Conservation (phyloP, 2,329 filamentous ascomycete genomes). For the Sphaerulina musiva region DNA sequence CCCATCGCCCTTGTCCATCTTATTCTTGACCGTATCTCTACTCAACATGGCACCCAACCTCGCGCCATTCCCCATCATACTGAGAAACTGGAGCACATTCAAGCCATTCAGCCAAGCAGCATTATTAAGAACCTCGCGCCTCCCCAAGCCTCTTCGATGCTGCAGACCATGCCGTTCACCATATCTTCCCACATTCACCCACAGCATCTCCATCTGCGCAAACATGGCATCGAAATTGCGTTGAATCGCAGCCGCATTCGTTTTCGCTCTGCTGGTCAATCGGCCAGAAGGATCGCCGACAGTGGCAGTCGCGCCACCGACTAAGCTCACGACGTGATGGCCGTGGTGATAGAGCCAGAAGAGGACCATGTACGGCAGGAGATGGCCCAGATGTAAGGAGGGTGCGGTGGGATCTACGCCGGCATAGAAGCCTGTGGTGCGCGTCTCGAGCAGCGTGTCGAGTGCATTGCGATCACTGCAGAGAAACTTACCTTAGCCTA, state of each 20-base stretch:
- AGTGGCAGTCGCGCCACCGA: slow-evolving; percentile 61
- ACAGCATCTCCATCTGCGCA: slow-evolving; percentile 64
- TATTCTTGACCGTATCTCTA: slow-evolving; percentile 82
- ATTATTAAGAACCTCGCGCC: slow-evolving; percentile 69
- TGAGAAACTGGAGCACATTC: slow-evolving; percentile 66
- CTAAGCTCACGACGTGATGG: slow-evolving; percentile 58
- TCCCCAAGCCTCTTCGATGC: slow-evolving; percentile 56
- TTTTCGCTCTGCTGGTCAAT: slow-evolving; percentile 52
- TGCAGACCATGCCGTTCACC: slow-evolving; percentile 58
- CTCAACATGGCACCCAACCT: slow-evolving; percentile 81
- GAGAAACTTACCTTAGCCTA: slow-evolving; percentile 9
- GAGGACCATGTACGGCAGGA: slow-evolving; percentile 73
- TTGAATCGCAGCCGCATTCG: slow-evolving; percentile 48
- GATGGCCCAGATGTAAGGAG: slow-evolving; percentile 73
- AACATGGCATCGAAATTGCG: slow-evolving; percentile 64
- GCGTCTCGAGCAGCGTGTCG: slow-evolving; percentile 56
- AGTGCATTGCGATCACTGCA: slow-evolving; percentile 47
- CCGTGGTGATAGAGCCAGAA: slow-evolving; percentile 80
- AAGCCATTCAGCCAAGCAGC: slow-evolving; percentile 71
- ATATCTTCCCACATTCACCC: slow-evolving; percentile 63
- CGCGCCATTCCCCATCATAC: slow-evolving; percentile 64
- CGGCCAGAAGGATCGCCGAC: slow-evolving; percentile 74
- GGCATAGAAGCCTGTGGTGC: slow-evolving; percentile 67
- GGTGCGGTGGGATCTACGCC: slow-evolving; percentile 76
- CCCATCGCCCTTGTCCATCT: slow-evolving; percentile 77